Conservation (phyloP, 2,329 filamentous ascomycete species). For the Sporothrix schenckii region DNA sequence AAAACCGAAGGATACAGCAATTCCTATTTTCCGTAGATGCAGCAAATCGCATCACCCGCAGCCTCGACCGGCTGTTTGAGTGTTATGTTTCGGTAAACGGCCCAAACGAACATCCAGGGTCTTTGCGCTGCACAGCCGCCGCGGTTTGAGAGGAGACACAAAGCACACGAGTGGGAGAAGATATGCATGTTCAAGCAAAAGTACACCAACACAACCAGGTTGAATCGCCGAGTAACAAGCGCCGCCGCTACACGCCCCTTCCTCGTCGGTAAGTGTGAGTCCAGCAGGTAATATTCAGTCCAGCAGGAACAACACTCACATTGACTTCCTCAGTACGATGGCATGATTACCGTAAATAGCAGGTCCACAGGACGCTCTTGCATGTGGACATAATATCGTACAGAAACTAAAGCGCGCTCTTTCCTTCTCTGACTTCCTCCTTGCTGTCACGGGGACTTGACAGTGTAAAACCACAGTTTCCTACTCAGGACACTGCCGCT, state of each 20-base stretch:
- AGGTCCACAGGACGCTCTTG: neutral
- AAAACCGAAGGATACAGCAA: neutral
- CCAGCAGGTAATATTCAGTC: neutral
- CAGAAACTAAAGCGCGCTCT: neutral
- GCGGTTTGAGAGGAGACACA: neutral
- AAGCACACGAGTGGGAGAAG: neutral
- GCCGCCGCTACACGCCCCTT: neutral
- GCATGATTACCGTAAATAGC: neutral
- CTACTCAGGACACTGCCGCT: constrained; percentile 6
- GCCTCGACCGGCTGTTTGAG: constrained; percentile 25
- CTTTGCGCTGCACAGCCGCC: constrained; percentile 26
- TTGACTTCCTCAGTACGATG: neutral
- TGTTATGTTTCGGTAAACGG: constrained; percentile 22
- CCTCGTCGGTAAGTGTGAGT: neutral
- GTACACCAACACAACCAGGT: too few relatives aligned
- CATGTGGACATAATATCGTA: neutral
- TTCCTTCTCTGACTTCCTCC: neutral
- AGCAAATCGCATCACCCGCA: constrained; percentile 5
- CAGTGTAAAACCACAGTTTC: constrained; percentile 11
- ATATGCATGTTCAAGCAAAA: neutral
- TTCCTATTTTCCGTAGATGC: neutral
- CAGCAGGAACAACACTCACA: neutral
- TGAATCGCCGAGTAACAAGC: neutral
- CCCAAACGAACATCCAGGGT: constrained; percentile 1
- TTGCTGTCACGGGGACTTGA: neutral